Conservation (phyloP, 768 basidiomycete species). For the Mrakia frigida region DNA sequence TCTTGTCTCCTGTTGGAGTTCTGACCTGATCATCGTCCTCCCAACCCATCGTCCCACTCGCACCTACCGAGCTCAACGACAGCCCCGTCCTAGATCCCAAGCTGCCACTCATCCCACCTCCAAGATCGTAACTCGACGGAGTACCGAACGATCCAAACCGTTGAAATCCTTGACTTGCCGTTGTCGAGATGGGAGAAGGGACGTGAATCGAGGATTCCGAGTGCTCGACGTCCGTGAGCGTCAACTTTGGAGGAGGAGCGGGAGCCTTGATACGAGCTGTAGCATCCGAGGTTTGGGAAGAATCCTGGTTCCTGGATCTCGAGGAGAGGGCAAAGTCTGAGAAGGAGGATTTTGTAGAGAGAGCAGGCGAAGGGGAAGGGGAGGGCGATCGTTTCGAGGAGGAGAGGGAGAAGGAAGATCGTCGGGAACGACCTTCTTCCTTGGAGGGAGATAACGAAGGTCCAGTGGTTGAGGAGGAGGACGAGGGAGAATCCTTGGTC, state of each 20-base stretch:
- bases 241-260: conserved; percentile 24
- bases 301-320: neutral
- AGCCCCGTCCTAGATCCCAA: neutral
- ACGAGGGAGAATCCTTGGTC: conserved; percentile 1
- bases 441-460: conserved; percentile 10
- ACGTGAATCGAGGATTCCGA: conserved; percentile 5
- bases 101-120: conserved; percentile 1
- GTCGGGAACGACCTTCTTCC: neutral
- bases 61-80: conserved; percentile 6
- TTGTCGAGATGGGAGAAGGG: conserved; percentile 7
- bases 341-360: conserved; percentile 20
- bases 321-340: conserved; percentile 16
- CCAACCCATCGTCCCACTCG: neutral
- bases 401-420: conserved; percentile 15
- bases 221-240: conserved; percentile 19
- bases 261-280: neutral
- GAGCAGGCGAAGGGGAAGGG: conserved; percentile 18
- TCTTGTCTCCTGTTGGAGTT: conserved; percentile 12
- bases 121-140: neutral
- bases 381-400: neutral
- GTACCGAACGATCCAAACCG: neutral
- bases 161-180: too few species aligned
- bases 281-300: neutral
- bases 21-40: neutral
- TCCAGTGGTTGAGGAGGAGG: neutral